Percentiles rank a stretch among this genome's conserved stretches.
These are phyloP conservation scores for Clarireedia hainanense DNA, from an alignment of 2,329 filamentous ascomycete genomes.

Conservation along the genomic window DNA sequence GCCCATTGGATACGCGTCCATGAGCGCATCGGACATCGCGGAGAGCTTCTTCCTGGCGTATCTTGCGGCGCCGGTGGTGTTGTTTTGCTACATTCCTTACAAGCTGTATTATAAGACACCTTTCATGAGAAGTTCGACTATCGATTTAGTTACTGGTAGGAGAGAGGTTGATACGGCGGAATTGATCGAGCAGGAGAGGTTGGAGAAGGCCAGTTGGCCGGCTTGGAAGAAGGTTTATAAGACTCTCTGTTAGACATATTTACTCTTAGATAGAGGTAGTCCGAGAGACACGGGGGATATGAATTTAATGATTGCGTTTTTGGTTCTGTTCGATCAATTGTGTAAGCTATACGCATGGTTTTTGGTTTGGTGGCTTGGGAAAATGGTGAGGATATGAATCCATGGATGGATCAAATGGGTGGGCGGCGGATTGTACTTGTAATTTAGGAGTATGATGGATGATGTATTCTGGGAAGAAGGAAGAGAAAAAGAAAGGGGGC, in stretches of 20 bases:
- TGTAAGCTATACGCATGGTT: no score
- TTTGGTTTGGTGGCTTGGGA: no score
- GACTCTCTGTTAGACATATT: not conserved
- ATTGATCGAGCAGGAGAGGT: slow-evolving; percentile 20
- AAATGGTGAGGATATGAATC: no score
- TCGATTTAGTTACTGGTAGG: slow-evolving; percentile 22
- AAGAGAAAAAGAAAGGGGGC: no score
- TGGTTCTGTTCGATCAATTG: no score
- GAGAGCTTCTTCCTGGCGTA: slow-evolving; percentile 51
- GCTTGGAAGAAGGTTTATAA: slow-evolving; percentile 21
- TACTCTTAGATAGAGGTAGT: no score
- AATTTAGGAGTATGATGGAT: no score
- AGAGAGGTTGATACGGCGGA: slow-evolving; percentile 19
- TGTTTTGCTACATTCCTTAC: slow-evolving; percentile 53
- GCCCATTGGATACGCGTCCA: slow-evolving; percentile 38
- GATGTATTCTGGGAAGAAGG: no score
- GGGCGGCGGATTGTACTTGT: no score
- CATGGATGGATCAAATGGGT: no score
- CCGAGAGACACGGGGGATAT: no score
- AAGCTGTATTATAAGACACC: slow-evolving; percentile 46
- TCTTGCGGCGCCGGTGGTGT: slow-evolving; percentile 46
- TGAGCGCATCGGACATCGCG: slow-evolving; percentile 28
- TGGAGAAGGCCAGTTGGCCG: slow-evolving; percentile 16
- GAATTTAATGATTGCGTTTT: no score
- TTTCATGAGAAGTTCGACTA: slow-evolving; percentile 13